Conservation (phyloP, 441 rosid species). For the Adansonia grandidieri region DNA sequence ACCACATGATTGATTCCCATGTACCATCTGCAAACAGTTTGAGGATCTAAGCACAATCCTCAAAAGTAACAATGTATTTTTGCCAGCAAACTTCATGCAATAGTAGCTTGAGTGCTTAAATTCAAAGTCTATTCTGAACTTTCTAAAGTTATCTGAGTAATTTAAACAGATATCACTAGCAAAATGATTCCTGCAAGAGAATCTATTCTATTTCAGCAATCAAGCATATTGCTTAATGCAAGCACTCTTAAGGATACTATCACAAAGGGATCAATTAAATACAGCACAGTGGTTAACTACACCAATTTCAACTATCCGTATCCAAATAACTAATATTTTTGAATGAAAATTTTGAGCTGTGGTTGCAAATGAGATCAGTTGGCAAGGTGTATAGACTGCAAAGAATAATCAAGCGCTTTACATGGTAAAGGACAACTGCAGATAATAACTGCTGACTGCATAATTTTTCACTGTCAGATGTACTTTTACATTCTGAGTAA, state of each 20-base stretch:
- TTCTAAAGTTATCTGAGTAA: neutral
- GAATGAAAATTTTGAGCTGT: neutral
- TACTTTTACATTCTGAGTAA: neutral
- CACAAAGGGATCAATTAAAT: neutral
- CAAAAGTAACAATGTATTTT: constrained; percentile 6
- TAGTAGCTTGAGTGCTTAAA: neutral
- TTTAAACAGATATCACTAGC: neutral
- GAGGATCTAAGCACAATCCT: constrained; percentile 22
- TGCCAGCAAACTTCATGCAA: constrained; percentile 13
- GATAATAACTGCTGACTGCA: constrained; percentile 2
- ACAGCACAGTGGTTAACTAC: neutral
- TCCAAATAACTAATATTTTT: constrained; percentile 1
- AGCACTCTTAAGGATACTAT: neutral
- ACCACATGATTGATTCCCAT: constrained; percentile 77
- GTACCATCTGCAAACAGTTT: constrained; percentile 68
- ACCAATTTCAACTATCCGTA: neutral
- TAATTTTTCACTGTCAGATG: neutral
- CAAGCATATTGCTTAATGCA: constrained; percentile 18
- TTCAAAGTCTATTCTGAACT: constrained; percentile 18
- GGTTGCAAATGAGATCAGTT: neutral
- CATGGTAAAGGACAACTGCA: neutral
- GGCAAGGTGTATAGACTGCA: neutral
- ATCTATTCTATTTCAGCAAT: neutral
- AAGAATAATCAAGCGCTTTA: neutral
- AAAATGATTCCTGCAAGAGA: constrained; percentile 12